Evolutionary conservation across 1,284 basidiomycete species (phyloP).

Genomic region (Earliella scabrosa): DNA sequence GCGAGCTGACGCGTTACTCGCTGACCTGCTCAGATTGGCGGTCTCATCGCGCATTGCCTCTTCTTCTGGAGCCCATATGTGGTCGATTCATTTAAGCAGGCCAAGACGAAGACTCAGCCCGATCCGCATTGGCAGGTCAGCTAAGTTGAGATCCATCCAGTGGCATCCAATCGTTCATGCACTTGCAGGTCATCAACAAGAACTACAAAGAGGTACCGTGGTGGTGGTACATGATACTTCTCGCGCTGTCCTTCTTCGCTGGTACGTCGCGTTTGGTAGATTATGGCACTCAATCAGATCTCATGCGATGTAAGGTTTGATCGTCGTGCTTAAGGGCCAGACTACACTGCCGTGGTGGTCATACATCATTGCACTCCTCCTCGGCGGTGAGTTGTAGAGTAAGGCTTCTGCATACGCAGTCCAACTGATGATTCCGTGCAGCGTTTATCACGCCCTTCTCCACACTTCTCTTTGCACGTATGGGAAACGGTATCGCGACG

Average conservation of each 20-base stretch:
- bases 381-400: slow-evolving; percentile 25
- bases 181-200: slow-evolving; percentile 39
- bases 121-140: slow-evolving; percentile 63
- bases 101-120: slow-evolving; percentile 47
- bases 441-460: slow-evolving; percentile 47
- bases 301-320: slow-evolving; percentile 46
- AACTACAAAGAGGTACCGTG: slow-evolving; percentile 56
- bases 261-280: slow-evolving; percentile 38
- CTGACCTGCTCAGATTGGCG: slow-evolving; percentile 52
- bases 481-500: slow-evolving; percentile 63
- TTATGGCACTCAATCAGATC: neutral
- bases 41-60: slow-evolving; percentile 62
- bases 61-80: slow-evolving; percentile 63
- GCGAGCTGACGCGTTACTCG: neutral
- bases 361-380: slow-evolving; percentile 47
- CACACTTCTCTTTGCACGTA: slow-evolving; percentile 47
- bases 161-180: neutral
- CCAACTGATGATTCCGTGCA: slow-evolving; percentile 6
- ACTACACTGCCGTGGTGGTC: slow-evolving; percentile 70
- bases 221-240: slow-evolving; percentile 58
- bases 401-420: neutral
- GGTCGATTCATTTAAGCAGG: slow-evolving; percentile 52
- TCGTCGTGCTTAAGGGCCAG: slow-evolving; percentile 59
- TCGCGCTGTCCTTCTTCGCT: slow-evolving; percentile 54
- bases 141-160: neutral